A percentile compares a stretch with the other conserved stretches of the same genome.
phyloP scores from a whole-genome alignment of 768 basidiomycete species.

The Rhodotorula babjevae region DNA sequence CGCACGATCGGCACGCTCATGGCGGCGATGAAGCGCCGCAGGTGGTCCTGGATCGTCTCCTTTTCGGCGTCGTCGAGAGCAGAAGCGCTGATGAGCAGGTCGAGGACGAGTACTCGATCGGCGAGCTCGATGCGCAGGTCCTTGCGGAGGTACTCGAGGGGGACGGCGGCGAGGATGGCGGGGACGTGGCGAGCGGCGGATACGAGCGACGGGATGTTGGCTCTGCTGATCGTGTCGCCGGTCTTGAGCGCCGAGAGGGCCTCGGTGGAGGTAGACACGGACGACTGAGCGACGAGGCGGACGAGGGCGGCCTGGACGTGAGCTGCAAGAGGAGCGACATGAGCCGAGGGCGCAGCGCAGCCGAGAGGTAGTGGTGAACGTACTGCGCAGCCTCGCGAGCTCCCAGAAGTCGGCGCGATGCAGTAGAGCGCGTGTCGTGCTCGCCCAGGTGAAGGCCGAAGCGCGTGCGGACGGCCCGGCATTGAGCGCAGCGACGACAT shows the following conservation, averaged over 20 bases:
- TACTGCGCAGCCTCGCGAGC: slow-evolving; percentile 10
- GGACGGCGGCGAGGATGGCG: not conserved
- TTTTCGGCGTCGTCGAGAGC: not conserved
- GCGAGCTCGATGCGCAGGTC: not conserved
- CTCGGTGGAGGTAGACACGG: not conserved
- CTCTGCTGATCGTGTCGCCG: not conserved
- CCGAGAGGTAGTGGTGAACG: not conserved
- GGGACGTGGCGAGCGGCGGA: not conserved
- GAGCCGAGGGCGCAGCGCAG: no score
- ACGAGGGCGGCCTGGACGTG: slow-evolving; percentile 13
- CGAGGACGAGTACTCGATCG: slow-evolving; percentile 16
- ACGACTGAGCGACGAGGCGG: slow-evolving; percentile 11
- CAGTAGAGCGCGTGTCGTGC: not conserved
- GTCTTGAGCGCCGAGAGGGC: not conserved
- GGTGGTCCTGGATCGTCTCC: not conserved
- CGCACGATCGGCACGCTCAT: not conserved
- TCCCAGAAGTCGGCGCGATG: slow-evolving; percentile 36
- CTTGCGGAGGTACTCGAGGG: slow-evolving; percentile 27
- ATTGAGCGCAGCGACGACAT: not conserved
- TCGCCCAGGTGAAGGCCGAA: not conserved
- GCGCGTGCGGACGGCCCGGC: not conserved
- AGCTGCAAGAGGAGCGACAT: not conserved
- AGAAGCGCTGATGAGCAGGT: slow-evolving; percentile 14
- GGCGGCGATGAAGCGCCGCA: slow-evolving; percentile 19
- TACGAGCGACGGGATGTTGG: not conserved